phyloP scores from a whole-genome alignment of 1,139 yeast genomes.

The Candida pseudoviswanathii region DNA sequence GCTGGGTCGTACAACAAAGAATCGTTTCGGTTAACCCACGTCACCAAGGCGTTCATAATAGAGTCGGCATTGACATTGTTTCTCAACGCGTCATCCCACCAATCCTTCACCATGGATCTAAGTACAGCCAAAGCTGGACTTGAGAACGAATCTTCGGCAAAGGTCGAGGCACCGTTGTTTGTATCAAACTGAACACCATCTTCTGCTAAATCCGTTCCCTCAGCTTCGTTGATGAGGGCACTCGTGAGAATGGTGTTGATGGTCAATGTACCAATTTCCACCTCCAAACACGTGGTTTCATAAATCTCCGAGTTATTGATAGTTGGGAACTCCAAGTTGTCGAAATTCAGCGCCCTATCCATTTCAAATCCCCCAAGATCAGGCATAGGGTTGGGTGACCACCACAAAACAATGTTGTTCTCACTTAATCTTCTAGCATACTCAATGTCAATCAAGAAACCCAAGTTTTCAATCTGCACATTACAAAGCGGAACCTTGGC shows the following conservation, averaged over 20 bases:
- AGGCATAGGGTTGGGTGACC: conserved; percentile 82
- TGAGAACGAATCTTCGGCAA: conserved; percentile 80
- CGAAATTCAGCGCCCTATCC: conserved; percentile 56
- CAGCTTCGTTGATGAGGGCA: conserved; percentile 82
- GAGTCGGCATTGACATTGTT: conserved; percentile 77
- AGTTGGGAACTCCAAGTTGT: conserved; percentile 67
- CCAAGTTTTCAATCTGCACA: conserved; percentile 71
- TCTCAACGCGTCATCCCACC: conserved; percentile 93
- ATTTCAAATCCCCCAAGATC: conserved; percentile 86
- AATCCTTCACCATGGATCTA: conserved; percentile 73
- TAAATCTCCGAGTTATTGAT: conserved; percentile 83
- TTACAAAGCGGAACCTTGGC: conserved; percentile 88
- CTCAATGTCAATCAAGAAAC: conserved; percentile 79
- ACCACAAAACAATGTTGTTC: conserved; percentile 82
- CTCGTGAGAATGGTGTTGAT: conserved; percentile 88
- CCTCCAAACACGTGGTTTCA: conserved; percentile 75
- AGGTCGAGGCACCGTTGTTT: conserved; percentile 52
- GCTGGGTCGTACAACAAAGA: conserved; percentile 77
- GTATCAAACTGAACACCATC: conserved; percentile 43
- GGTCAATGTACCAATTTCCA: conserved; percentile 75
- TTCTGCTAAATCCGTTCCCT: conserved; percentile 79
- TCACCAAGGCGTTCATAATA: conserved; percentile 77
- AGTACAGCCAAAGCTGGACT: conserved; percentile 71
- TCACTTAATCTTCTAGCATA: conserved; percentile 77
- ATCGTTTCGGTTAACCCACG: conserved; percentile 83